Evolutionary conservation across 176 grass and related monocot species (phyloP).

Genomic region (Triticum turgidum): DNA sequence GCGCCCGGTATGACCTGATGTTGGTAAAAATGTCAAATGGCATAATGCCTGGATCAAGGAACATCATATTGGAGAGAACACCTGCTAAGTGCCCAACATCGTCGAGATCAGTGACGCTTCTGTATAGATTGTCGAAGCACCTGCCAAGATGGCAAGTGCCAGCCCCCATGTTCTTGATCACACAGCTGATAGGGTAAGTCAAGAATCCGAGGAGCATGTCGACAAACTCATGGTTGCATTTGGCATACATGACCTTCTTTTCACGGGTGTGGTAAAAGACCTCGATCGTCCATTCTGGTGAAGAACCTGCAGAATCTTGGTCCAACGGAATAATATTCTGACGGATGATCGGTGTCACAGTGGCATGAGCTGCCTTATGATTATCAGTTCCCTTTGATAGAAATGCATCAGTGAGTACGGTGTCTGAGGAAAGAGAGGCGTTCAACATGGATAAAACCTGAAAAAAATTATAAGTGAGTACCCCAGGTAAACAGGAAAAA

Average conservation of each 20-base stretch:
- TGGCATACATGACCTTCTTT: constrained; percentile 14
- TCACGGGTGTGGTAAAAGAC: not conserved
- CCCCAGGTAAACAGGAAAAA: not conserved
- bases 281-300: not conserved
- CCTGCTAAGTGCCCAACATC: not conserved
- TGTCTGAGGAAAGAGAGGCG: not conserved
- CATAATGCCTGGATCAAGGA: not conserved
- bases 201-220: constrained; percentile 7
- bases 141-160: not conserved
- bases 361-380: not conserved
- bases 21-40: not conserved
- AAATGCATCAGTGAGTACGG: not conserved
- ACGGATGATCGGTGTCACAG: not conserved
- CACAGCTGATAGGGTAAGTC: not conserved
- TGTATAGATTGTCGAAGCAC: not conserved
- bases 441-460: not conserved
- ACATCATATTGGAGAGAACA: not conserved
- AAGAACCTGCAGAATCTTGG: not conserved
- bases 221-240: not conserved
- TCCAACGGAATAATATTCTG: not conserved
- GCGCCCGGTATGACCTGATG: not conserved
- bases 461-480: not conserved
- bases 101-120: not conserved
- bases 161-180: not conserved
- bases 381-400: not conserved